Evolutionary conservation across 2,329 filamentous ascomycete genomes (phyloP).

Genomic region (Fonsecaea nubica): DNA sequence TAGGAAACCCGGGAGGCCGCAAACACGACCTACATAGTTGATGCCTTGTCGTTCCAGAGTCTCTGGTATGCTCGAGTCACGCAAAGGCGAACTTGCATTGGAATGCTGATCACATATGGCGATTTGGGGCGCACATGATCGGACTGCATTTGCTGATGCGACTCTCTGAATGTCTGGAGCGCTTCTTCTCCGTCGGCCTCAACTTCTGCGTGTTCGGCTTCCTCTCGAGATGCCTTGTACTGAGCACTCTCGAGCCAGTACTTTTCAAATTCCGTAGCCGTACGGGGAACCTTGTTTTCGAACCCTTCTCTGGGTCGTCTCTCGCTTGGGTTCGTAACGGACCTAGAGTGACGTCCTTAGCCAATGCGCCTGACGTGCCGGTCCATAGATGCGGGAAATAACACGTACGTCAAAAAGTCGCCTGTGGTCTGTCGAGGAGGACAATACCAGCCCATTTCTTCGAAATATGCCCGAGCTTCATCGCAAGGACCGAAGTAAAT

Average conservation of each 20-base stretch:
- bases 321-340: slow-evolving; percentile 65
- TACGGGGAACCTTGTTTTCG: slow-evolving; percentile 54
- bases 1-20: slow-evolving; percentile 47
- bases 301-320: slow-evolving; percentile 53
- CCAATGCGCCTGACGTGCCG: background rate
- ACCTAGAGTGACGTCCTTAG: slow-evolving; percentile 41
- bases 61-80: slow-evolving; percentile 69
- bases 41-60: slow-evolving; percentile 67
- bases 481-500: slow-evolving; percentile 68
- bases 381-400: slow-evolving; percentile 42
- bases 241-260: slow-evolving; percentile 62
- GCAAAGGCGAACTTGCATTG: slow-evolving; percentile 62
- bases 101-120: slow-evolving; percentile 63
- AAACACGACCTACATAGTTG: slow-evolving; percentile 58
- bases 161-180: slow-evolving; percentile 55
- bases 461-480: slow-evolving; percentile 69
- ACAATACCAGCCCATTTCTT: slow-evolving; percentile 68
- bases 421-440: slow-evolving; percentile 67
- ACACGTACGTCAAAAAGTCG: slow-evolving; percentile 69
- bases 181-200: slow-evolving; percentile 65
- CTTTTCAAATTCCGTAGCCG: slow-evolving; percentile 66
- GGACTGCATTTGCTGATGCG: slow-evolving; percentile 57
- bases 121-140: slow-evolving; percentile 62
- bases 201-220: slow-evolving; percentile 61
- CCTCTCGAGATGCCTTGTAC: slow-evolving; percentile 62